These are phyloP conservation scores for Tubosaeta sp. DNA, from an alignment of 768 basidiomycete genomes.

Conservation along the genomic window DNA sequence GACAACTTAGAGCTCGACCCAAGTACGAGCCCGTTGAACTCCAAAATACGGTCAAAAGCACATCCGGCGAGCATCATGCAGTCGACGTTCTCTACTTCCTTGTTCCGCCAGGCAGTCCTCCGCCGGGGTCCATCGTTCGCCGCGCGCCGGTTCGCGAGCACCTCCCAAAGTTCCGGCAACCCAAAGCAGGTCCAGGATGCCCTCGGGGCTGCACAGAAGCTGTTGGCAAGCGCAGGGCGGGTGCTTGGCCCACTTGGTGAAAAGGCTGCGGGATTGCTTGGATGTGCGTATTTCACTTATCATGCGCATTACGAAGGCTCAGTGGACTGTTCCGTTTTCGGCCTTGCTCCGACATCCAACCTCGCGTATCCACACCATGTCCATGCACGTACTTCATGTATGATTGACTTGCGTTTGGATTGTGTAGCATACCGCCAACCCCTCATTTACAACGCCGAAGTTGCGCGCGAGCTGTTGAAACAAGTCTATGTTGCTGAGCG, in stretches of 20 bases:
- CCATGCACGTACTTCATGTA: background rate
- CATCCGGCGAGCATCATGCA: slow-evolving; percentile 20
- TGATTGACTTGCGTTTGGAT: background rate
- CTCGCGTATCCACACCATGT: no score
- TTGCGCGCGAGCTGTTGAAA: slow-evolving; percentile 70
- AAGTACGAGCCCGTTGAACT: background rate
- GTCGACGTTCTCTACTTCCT: slow-evolving; percentile 21
- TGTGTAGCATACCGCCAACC: slow-evolving; percentile 69
- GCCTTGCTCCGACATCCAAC: background rate
- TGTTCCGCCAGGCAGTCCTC: slow-evolving; percentile 21
- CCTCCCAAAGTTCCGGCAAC: slow-evolving; percentile 32
- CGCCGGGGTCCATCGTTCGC: slow-evolving; percentile 15
- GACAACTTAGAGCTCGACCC: background rate
- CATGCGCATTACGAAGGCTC: background rate
- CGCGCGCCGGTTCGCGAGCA: slow-evolving; percentile 40
- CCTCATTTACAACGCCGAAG: slow-evolving; percentile 71
- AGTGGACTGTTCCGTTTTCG: background rate
- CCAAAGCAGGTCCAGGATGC: slow-evolving; percentile 73
- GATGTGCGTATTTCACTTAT: slow-evolving; percentile 35
- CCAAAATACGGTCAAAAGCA: background rate
- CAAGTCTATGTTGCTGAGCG: slow-evolving; percentile 69
- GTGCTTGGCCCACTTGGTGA: slow-evolving; percentile 47
- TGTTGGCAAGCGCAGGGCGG: slow-evolving; percentile 48
- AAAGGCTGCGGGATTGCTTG: slow-evolving; percentile 55
- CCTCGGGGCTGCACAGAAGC: slow-evolving; percentile 53